Evolutionary conservation across 169 alveolate genomes (phyloP).

Genomic region (Eimeria brunetti): DNA sequence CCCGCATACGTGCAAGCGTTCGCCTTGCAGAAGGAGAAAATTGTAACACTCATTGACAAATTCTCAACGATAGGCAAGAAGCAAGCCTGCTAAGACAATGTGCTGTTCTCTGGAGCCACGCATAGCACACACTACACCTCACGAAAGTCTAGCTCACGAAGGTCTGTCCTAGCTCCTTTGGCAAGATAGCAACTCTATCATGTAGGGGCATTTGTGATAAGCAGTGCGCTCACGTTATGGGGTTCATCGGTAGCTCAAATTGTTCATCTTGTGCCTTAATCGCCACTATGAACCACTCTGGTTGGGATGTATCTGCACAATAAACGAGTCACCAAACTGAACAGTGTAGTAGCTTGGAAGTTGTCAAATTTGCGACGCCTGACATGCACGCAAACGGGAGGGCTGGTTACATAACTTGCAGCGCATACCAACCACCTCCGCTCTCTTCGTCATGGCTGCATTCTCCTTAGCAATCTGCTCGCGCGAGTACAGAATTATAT

Average conservation of each 20-base stretch:
- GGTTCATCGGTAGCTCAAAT: slow-evolving; percentile 98
- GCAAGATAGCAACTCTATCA: not conserved
- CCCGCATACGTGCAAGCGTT: not conserved
- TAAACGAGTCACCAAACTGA: not conserved
- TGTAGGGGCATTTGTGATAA: not conserved
- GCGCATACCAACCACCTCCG: slow-evolving; percentile 46
- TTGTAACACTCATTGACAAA: not conserved
- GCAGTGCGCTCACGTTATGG: slow-evolving; percentile 91
- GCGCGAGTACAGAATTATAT: slow-evolving; percentile 96
- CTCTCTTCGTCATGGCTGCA: slow-evolving; percentile 75
- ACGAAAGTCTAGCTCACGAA: not conserved
- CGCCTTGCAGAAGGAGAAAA: not conserved
- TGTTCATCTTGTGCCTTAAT: slow-evolving; percentile 92
- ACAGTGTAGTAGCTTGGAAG: not conserved
- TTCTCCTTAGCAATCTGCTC: slow-evolving; percentile 95
- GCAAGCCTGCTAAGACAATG: not conserved
- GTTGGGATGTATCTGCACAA: slow-evolving; percentile 84
- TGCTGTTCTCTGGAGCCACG: not conserved
- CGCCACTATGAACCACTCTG: slow-evolving; percentile 94
- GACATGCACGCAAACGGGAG: not conserved
- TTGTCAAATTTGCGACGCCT: not conserved
- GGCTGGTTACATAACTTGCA: not conserved
- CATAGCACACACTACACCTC: not conserved
- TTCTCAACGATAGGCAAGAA: not conserved
- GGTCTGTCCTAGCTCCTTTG: not conserved